Conservation (phyloP, 1,284 basidiomycete genomes). For the Papiliotrema flavescens region DNA sequence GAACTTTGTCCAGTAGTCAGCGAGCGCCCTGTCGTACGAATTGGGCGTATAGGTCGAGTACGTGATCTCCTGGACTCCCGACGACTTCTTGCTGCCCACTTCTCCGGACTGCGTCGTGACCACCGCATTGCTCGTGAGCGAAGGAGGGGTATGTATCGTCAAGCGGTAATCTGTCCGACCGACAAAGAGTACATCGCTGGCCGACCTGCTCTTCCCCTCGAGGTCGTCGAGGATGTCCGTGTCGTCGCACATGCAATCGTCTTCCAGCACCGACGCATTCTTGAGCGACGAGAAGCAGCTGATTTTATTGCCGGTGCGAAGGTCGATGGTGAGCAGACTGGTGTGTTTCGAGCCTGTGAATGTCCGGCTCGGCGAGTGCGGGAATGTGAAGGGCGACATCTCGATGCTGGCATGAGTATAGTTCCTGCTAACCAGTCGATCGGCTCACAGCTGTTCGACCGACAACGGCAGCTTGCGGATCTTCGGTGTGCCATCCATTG, state of each 20-base stretch:
- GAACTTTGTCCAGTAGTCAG: constrained; percentile 42
- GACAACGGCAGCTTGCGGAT: constrained; percentile 45
- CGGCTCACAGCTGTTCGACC: constrained; percentile 47
- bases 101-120: constrained; percentile 5
- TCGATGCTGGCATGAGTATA: constrained; percentile 36
- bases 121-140: constrained; percentile 9
- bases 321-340: constrained; percentile 45
- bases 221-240: constrained; percentile 39
- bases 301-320: constrained; percentile 44
- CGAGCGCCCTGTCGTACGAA: constrained; percentile 42
- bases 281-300: constrained; percentile 37
- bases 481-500: constrained; percentile 26
- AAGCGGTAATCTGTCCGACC: constrained; percentile 45
- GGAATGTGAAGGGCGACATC: constrained; percentile 46
- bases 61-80: constrained; percentile 37
- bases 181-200: constrained; percentile 37
- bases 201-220: constrained; percentile 26
- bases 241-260: constrained; percentile 30
- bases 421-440: neutral
- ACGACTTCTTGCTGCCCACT: constrained; percentile 3
- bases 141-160: constrained; percentile 33
- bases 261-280: constrained; percentile 23
- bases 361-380: constrained; percentile 41
- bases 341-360: constrained; percentile 48
- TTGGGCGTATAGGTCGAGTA: constrained; percentile 49